Evolutionary conservation across 2,329 filamentous ascomycete species (phyloP), one percentile per base, ranked within the genome.

Genomic region (Colletotrichum sp.): DNA sequence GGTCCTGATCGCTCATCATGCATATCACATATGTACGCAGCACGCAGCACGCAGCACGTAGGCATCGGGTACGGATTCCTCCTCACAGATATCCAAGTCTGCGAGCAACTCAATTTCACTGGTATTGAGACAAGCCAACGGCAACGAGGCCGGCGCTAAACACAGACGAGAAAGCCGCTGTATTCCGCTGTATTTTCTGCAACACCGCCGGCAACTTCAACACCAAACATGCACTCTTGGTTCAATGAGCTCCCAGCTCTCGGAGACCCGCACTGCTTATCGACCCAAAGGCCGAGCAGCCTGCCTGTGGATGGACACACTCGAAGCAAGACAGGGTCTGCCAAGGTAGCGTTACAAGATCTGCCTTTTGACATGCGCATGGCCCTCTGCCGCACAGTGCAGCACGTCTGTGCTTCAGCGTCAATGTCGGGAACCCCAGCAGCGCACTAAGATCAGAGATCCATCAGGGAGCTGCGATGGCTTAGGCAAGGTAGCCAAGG

Each of bases 381-480:
- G 66, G 71, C 66, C 72, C 71, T 77, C 75, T 75, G 63, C 74
- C 71, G 74, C 75, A 77, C 75, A 77, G 75, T 75, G 72, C 75
- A 77, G 71, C 62, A 75, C 15, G 75, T 75, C 75, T 77, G 71
- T 77, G 75, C 75, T 63, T 57, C 57, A 67, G 70, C 44, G n/a
- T 69, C 64, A 64, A 63, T 19, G 59, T 73, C 25, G 70, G 70
- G 70, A 69, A 62, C 62, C 59, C 70, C 73, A 73, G 63, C 70
- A 76, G 73, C 64, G 65, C 71, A 63, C 59, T 36, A 65, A 69
- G 70, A 76, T 73, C 73, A 76, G 63, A 76, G 57, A 76, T 76
- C 70, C 70, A 69, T 76, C 59, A 34, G 19, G n/a, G 22, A 29
- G 25, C 49, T 64, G 49, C 49, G 55, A 49, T 55, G 62, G 36